phyloP scores from a whole-genome alignment of 352 stramenopile species.

The Saprolegnia diclina region DNA sequence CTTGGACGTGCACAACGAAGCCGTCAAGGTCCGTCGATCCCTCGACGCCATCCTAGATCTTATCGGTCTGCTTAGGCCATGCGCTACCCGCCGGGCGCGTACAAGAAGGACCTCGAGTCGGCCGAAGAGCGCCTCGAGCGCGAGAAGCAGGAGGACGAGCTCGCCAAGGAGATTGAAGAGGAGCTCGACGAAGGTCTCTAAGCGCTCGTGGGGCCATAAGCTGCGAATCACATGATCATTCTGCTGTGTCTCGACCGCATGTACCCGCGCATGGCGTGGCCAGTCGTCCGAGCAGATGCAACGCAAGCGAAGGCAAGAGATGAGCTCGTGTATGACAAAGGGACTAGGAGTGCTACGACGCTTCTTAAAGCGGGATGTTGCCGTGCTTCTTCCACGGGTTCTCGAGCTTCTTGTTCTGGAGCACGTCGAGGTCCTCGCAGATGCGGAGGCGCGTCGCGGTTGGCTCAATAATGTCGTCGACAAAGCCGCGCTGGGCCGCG shows the following conservation, averaged over 20 bases:
- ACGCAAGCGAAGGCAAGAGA: no score
- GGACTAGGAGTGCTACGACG: not conserved
- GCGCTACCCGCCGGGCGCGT: conserved; percentile 95
- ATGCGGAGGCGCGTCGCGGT: conserved; percentile 89
- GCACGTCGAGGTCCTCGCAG: conserved; percentile 93
- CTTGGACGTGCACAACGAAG: conserved; percentile 98
- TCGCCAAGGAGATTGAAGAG: conserved; percentile 96
- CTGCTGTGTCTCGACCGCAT: no score
- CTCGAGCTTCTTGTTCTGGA: conserved; percentile 91
- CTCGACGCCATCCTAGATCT: not conserved
- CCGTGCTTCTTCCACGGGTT: conserved; percentile 95
- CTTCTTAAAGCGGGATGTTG: conserved; percentile 95
- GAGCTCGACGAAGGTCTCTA: conserved; percentile 92
- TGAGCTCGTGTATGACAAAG: not conserved
- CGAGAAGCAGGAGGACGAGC: conserved; percentile 91
- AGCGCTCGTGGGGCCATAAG: not conserved
- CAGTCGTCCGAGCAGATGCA: no score
- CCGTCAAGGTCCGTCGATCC: conserved; percentile 75
- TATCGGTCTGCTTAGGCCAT: conserved; percentile 59
- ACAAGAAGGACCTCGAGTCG: conserved; percentile 96
- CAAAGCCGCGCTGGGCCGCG: conserved; percentile 93
- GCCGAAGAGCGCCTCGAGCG: conserved; percentile 87
- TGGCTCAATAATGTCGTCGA: conserved; percentile 98
- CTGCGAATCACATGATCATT: not conserved
- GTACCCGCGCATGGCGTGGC: no score